A percentile compares a stretch with the other conserved stretches of the same genome.
phyloP scores from a whole-genome alignment of 352 stramenopile species.

The Elongisporangium senticosum region DNA sequence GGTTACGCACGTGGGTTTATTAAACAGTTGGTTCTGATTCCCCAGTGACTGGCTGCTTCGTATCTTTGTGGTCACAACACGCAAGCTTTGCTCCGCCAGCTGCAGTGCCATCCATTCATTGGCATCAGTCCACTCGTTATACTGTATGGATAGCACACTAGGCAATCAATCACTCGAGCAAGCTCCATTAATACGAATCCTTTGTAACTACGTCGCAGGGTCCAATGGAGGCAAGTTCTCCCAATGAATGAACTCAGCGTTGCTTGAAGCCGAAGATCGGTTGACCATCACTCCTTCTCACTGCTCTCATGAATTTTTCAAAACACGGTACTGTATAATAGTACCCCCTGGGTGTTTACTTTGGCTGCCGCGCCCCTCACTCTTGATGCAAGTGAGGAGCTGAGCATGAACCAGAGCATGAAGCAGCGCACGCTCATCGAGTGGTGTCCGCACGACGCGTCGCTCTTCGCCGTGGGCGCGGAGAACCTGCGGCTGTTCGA shows the following conservation, averaged over 20 bases:
- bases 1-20: neutral
- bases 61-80: neutral
- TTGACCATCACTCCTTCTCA: neutral
- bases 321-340: neutral
- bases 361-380: neutral
- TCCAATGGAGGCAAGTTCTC: no score
- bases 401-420: constrained; percentile 22
- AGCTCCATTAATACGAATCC: no score
- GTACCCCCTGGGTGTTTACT: neutral
- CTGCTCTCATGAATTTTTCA: neutral
- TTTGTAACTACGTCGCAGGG: no score
- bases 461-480: constrained; percentile 74
- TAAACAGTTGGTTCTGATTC: neutral
- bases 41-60: neutral
- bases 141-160: no score
- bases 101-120: neutral
- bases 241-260: no score
- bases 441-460: constrained; percentile 80
- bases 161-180: no score
- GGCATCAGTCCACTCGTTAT: neutral
- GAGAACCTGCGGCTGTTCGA: constrained; percentile 85
- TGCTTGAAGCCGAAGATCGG: neutral
- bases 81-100: neutral
- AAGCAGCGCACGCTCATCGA: constrained; percentile 78
- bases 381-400: neutral